These are phyloP conservation scores for Hanseniaspora vineae DNA, from an alignment of 805 yeast species.

Conservation along the genomic window DNA sequence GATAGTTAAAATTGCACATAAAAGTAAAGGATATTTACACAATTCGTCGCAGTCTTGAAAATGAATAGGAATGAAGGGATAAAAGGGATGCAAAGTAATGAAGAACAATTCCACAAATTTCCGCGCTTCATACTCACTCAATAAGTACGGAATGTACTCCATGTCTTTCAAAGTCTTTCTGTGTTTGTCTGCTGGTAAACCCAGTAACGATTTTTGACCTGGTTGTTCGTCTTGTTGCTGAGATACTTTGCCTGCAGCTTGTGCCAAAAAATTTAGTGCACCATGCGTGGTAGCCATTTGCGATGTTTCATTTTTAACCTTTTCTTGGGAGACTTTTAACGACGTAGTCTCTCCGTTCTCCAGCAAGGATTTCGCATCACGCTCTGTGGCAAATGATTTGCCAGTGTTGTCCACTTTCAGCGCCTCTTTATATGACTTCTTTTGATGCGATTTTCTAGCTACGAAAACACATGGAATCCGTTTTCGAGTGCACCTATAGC, in stretches of 20 bases:
- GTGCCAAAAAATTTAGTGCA: constrained; percentile 60
- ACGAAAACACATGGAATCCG: constrained; percentile 67
- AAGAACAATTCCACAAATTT: constrained; percentile 50
- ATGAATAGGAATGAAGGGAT: constrained; percentile 73
- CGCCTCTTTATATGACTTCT: too few species aligned
- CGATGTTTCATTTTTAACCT: background rate
- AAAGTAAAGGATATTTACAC: constrained; percentile 66
- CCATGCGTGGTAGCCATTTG: constrained; percentile 33
- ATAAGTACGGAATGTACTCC: constrained; percentile 22
- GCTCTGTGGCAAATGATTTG: background rate
- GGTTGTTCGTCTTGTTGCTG: too few species aligned
- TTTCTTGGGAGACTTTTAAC: background rate
- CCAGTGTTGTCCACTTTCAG: background rate
- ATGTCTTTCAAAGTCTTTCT: constrained; percentile 8
- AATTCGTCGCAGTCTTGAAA: constrained; percentile 52
- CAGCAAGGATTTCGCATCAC: background rate
- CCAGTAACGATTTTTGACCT: background rate
- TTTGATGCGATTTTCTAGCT: too few species aligned
- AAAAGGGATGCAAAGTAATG: constrained; percentile 74
- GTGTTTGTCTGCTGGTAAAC: constrained; percentile 6
- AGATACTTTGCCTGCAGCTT: constrained; percentile 45
- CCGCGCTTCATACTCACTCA: constrained; percentile 52
- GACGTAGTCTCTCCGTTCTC: background rate
- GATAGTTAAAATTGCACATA: constrained; percentile 72
- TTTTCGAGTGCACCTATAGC: constrained; percentile 76